Evolutionary conservation across 2,329 filamentous ascomycete species (phyloP).

Genomic region (Colletotrichum sojae): DNA sequence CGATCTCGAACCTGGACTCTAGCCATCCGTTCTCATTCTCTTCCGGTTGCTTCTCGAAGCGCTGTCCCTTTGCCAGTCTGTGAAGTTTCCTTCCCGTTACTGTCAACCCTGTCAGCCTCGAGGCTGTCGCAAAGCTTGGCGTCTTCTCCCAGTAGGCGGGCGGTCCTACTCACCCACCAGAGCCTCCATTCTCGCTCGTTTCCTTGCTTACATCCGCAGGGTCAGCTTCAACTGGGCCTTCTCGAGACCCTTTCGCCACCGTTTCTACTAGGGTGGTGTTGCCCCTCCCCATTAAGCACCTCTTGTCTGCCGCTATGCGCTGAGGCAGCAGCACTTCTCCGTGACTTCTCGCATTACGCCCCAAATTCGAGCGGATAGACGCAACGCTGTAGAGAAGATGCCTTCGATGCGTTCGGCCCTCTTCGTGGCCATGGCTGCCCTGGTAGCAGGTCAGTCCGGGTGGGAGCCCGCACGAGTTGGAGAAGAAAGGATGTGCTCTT

Average conservation of each 20-base stretch:
- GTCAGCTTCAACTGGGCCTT: background rate
- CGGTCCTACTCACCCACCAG: background rate
- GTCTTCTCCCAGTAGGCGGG: background rate
- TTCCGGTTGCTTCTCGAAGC: background rate
- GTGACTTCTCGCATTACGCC: constrained; percentile 2
- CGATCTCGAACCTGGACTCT: constrained; percentile 7
- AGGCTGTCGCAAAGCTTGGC: background rate
- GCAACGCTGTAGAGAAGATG: constrained; percentile 2
- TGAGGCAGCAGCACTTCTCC: constrained; percentile 9
- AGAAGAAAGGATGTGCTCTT: constrained; percentile 71
- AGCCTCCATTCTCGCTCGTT: background rate
- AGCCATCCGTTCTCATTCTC: constrained; percentile 1
- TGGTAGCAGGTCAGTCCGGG: constrained; percentile 58
- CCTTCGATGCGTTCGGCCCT: constrained; percentile 40
- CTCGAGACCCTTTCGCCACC: background rate
- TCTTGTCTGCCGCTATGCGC: constrained; percentile 1
- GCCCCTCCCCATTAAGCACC: constrained; percentile 19
- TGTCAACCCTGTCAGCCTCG: background rate
- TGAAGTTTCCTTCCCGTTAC: background rate
- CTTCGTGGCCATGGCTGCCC: constrained; percentile 46
- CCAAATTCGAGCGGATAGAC: background rate
- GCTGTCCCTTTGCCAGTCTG: background rate
- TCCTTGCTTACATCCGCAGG: background rate
- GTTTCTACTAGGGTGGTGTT: background rate
- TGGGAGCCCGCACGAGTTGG: constrained; percentile 68